These are phyloP conservation scores for Trichoderma koningii DNA, from an alignment of 2,329 filamentous ascomycete genomes.

Conservation along the genomic window DNA sequence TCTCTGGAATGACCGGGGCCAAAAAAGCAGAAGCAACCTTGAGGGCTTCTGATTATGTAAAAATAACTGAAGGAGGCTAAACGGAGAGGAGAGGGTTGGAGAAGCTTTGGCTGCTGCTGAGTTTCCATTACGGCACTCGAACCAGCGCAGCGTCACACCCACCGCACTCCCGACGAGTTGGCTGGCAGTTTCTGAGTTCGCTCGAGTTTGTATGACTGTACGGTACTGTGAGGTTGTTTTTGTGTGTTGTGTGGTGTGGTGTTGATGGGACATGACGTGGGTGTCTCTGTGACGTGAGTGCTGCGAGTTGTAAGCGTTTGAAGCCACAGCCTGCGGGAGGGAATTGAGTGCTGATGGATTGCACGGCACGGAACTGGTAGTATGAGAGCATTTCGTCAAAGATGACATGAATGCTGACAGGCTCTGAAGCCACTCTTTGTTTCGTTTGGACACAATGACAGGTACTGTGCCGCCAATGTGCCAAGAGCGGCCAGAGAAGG, in stretches of 20 bases:
- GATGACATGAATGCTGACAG: background rate
- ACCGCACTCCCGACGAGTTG: conserved; percentile 20
- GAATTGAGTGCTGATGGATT: conserved; percentile 20
- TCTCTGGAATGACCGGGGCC: conserved; percentile 4
- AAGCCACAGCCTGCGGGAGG: background rate
- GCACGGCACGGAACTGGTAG: background rate
- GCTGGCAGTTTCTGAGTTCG: background rate
- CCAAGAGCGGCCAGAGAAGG: no score
- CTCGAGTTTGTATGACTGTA: no score
- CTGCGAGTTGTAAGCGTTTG: no score
- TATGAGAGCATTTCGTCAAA: background rate
- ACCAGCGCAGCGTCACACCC: conserved; percentile 7
- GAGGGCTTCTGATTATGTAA: conserved; percentile 15
- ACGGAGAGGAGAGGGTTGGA: conserved; percentile 7
- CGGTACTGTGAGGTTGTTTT: no score
- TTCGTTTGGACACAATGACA: no score
- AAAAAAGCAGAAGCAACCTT: conserved; percentile 8
- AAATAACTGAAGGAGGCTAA: conserved; percentile 7
- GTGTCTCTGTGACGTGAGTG: background rate
- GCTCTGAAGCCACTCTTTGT: no score
- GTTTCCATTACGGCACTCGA: conserved; percentile 28
- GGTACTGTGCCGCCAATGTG: no score
- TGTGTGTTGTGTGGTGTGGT: no score
- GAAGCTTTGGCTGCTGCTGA: conserved; percentile 26
- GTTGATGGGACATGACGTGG: background rate